Percentiles rank a stretch among this genome's conserved stretches.
Conservation (phyloP, 371 early-diverging fungal species). For the Dentiscutata heterogama region DNA sequence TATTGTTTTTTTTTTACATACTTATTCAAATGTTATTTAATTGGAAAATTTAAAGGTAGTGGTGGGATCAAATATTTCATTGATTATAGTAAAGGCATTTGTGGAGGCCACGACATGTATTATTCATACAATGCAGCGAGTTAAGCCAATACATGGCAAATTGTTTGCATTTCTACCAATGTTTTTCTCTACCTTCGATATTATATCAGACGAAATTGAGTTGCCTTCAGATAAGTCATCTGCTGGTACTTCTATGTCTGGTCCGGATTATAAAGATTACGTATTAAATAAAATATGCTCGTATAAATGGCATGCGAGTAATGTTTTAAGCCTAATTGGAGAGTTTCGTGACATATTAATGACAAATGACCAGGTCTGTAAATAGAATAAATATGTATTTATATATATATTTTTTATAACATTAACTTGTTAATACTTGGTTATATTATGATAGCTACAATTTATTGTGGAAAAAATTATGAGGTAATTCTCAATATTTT, state of each 20-base stretch:
- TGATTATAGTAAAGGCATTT: neutral
- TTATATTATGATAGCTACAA: neutral
- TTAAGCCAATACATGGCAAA: conserved; percentile 27
- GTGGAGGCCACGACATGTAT: conserved; percentile 29
- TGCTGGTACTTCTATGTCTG: neutral
- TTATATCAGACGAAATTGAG: neutral
- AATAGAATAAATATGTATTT: neutral
- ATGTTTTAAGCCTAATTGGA: conserved; percentile 30
- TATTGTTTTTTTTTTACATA: neutral
- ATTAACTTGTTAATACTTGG: neutral
- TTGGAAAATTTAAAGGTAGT: neutral
- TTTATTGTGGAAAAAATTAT: conserved; percentile 52
- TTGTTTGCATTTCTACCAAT: conserved; percentile 35
- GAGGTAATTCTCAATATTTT: conserved; percentile 47
- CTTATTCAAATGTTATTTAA: neutral
- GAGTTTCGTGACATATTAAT: conserved; percentile 37
- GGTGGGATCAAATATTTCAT: neutral
- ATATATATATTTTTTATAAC: neutral
- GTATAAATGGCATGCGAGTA: conserved; percentile 17
- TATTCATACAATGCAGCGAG: conserved; percentile 8
- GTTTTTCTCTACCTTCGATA: conserved; percentile 12
- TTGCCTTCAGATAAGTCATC: neutral
- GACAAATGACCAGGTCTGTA: conserved; percentile 32
- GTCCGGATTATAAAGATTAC: conserved; percentile 40
- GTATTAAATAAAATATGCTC: conserved; percentile 33